Conservation (phyloP, 1,139 yeast species). For the Debaryomycetaceae sp. region DNA sequence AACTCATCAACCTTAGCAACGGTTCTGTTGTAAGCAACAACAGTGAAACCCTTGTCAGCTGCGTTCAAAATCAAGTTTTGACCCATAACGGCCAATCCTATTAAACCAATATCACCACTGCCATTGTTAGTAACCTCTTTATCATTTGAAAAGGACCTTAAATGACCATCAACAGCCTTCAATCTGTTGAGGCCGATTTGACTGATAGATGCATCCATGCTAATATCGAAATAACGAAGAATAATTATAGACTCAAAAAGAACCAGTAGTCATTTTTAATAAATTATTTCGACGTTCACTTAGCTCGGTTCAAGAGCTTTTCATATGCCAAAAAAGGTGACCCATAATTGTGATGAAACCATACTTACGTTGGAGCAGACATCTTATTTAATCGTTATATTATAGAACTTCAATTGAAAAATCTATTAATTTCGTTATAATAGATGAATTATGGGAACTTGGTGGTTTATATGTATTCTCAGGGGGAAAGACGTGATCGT, state of each 20-base stretch:
- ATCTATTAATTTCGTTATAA: background rate
- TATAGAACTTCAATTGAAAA: background rate
- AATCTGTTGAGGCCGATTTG: slow-evolving; percentile 5
- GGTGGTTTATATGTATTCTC: background rate
- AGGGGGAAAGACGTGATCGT: background rate
- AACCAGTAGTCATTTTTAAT: too few species aligned
- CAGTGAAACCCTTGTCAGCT: slow-evolving; percentile 97
- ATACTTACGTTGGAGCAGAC: slow-evolving; percentile 48
- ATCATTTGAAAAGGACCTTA: background rate
- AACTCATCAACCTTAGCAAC: slow-evolving; percentile 92
- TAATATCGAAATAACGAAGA: background rate
- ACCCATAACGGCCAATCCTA: slow-evolving; percentile 99
- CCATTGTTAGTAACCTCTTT: slow-evolving; percentile 21
- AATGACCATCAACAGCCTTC: slow-evolving; percentile 3
- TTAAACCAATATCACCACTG: slow-evolving; percentile 96
- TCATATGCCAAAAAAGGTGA: background rate
- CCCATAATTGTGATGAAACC: background rate
- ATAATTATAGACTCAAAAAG: background rate
- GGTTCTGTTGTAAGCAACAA: slow-evolving; percentile 98
- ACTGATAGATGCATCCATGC: background rate
- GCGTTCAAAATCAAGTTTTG: slow-evolving; percentile 96
- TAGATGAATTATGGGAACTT: background rate
- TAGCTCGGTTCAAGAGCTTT: background rate
- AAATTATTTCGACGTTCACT: background rate
- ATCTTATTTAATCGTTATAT: slow-evolving; percentile 11